A percentile compares a stretch with the other conserved stretches of the same genome.
Conservation (phyloP, 2,329 filamentous ascomycete species). For the Clonostachys chloroleuca region DNA sequence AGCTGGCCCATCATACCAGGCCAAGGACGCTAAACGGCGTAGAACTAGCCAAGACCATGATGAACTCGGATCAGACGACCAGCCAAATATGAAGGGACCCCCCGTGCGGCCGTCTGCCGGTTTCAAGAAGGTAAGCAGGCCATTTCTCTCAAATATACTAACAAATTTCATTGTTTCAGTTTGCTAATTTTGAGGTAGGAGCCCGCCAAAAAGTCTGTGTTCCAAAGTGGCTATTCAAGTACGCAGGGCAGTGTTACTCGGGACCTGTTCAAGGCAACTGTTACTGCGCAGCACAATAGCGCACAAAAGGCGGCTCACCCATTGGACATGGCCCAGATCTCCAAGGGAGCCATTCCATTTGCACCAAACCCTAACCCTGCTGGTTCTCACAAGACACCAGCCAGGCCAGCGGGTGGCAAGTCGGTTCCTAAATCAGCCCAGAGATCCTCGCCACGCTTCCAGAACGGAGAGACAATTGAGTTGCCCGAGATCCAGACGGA, state of each 20-base stretch:
- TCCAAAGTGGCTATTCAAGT: slow-evolving; percentile 57
- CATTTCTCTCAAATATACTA: neutral
- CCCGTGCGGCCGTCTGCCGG: slow-evolving; percentile 77
- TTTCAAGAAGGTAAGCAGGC: slow-evolving; percentile 58
- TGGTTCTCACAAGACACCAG: slow-evolving; percentile 66
- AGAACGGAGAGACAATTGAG: slow-evolving; percentile 84
- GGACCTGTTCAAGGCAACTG: slow-evolving; percentile 61
- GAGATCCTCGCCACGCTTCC: slow-evolving; percentile 77
- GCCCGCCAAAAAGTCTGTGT: slow-evolving; percentile 52
- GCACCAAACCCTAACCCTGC: slow-evolving; percentile 62
- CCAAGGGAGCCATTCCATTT: slow-evolving; percentile 86
- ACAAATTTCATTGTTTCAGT: neutral
- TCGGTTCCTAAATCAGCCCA: slow-evolving; percentile 55
- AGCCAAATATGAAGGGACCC: slow-evolving; percentile 67
- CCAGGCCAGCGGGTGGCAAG: slow-evolving; percentile 47
- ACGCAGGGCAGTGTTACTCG: slow-evolving; percentile 48
- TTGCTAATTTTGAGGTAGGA: slow-evolving; percentile 45
- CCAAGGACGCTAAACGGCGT: slow-evolving; percentile 73
- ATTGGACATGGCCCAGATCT: slow-evolving; percentile 81
- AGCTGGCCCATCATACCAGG: slow-evolving; percentile 58
- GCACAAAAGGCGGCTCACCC: slow-evolving; percentile 63
- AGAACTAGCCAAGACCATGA: slow-evolving; percentile 72
- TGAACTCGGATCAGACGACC: slow-evolving; percentile 53
- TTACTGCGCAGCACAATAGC: slow-evolving; percentile 63
- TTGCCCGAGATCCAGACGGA: slow-evolving; percentile 95